Evolutionary conservation across 2,329 filamentous ascomycete genomes (phyloP).

Genomic region (Blastomyces gilchristii): DNA sequence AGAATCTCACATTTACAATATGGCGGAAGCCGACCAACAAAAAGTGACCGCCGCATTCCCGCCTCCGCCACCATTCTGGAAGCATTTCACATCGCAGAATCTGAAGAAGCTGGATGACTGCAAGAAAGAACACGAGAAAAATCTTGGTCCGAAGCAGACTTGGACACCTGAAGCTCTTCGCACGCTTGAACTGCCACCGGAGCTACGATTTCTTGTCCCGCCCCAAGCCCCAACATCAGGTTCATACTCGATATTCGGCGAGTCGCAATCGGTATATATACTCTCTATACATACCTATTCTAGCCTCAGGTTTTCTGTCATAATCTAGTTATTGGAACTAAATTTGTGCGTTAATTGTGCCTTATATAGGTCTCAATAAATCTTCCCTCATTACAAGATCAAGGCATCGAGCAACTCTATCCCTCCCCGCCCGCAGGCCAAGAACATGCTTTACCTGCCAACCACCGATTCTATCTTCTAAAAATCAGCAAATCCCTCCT

Average conservation of each 20-base stretch:
- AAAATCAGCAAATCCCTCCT: conserved; percentile 73
- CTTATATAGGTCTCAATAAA: conserved; percentile 44
- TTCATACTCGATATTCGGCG: conserved; percentile 66
- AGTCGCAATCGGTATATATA: conserved; percentile 45
- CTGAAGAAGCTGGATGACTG: conserved; percentile 48
- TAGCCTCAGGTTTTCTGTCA: conserved; percentile 11
- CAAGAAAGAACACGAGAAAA: conserved; percentile 32
- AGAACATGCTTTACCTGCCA: conserved; percentile 43
- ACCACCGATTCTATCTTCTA: conserved; percentile 54
- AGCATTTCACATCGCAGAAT: conserved; percentile 71
- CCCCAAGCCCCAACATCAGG: conserved; percentile 62
- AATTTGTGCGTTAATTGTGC: not conserved
- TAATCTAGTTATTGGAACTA: conserved; percentile 1
- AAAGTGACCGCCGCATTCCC: conserved; percentile 60
- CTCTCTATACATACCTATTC: too few species aligned
- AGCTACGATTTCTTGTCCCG: conserved; percentile 69
- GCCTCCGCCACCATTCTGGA: conserved; percentile 81
- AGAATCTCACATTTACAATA: conserved; percentile 23
- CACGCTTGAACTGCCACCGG: conserved; percentile 49
- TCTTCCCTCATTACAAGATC: conserved; percentile 57
- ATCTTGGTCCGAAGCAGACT: conserved; percentile 16
- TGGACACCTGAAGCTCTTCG: conserved; percentile 28
- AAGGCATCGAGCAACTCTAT: conserved; percentile 62
- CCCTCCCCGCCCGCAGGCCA: conserved; percentile 42
- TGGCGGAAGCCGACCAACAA: conserved; percentile 50